Conservation (phyloP, 2,329 filamentous ascomycete genomes). For the Ophiocordyceps unilateralis region DNA sequence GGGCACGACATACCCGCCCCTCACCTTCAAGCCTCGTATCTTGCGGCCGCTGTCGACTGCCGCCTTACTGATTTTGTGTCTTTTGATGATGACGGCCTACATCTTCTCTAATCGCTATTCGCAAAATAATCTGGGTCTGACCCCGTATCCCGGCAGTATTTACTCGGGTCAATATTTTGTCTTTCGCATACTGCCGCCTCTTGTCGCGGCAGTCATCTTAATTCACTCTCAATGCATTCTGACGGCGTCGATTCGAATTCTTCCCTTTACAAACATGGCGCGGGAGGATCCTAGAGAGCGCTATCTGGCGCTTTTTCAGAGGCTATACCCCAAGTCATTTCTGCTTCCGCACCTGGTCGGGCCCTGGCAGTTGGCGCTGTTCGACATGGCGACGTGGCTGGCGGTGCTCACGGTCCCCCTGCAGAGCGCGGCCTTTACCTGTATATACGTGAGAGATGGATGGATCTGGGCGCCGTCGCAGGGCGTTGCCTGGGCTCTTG, state of each 20-base stretch:
- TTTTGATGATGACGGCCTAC: slow-evolving; percentile 55
- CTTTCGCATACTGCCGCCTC: slow-evolving; percentile 69
- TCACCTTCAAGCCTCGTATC: slow-evolving; percentile 56
- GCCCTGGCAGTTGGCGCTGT: slow-evolving; percentile 47
- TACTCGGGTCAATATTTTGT: slow-evolving; percentile 66
- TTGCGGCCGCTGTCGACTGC: slow-evolving; percentile 50
- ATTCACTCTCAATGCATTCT: slow-evolving; percentile 65
- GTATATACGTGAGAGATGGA: slow-evolving; percentile 33
- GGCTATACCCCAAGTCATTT: slow-evolving; percentile 55
- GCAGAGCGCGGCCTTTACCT: slow-evolving; percentile 59
- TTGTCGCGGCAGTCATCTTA: slow-evolving; percentile 53
- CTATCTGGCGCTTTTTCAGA: slow-evolving; percentile 47
- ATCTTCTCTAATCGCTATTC: slow-evolving; percentile 59
- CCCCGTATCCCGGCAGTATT: slow-evolving; percentile 45
- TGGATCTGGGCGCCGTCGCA: slow-evolving; percentile 75
- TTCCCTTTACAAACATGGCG: slow-evolving; percentile 66
- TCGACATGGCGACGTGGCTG: slow-evolving; percentile 57
- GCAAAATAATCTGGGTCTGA: slow-evolving; percentile 42
- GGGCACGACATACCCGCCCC: slow-evolving; percentile 23
- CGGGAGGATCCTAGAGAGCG: slow-evolving; percentile 41
- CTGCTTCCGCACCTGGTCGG: slow-evolving; percentile 41
- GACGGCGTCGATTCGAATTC: slow-evolving; percentile 54
- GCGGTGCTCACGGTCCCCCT: slow-evolving; percentile 67
- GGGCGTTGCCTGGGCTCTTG: slow-evolving; percentile 60
- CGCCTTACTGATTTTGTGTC: slow-evolving; percentile 39